These are phyloP conservation scores for Alloteropsis semialata DNA, from an alignment of 176 grass and related monocot species.

Conservation along the genomic window DNA sequence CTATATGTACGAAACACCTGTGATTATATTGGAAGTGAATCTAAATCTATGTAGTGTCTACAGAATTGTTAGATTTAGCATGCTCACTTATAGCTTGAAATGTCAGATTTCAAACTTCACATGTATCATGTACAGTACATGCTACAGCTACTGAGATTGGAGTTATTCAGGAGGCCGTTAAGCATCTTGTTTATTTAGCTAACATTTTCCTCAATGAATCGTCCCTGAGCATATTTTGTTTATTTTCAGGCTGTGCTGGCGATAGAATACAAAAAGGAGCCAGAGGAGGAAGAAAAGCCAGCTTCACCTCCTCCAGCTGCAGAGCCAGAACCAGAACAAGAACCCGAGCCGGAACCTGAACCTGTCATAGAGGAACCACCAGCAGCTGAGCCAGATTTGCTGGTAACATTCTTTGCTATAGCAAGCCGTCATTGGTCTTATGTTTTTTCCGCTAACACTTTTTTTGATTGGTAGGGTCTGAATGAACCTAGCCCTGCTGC, in stretches of 20 bases:
- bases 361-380: conserved; percentile 63
- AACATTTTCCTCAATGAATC: not conserved
- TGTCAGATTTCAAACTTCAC: not conserved
- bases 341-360: conserved; percentile 65
- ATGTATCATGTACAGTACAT: not conserved
- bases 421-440: not conserved
- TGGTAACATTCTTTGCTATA: conserved; percentile 53
- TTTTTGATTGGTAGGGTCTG: conserved; percentile 53
- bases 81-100: not conserved
- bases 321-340: conserved; percentile 35
- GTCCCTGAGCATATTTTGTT: conserved; percentile 19
- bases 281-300: conserved; percentile 65
- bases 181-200: conserved; percentile 2
- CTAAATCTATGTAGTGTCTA: conserved; percentile 16
- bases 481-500: conserved; percentile 50
- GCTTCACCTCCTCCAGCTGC: conserved; percentile 46
- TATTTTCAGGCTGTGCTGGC: conserved; percentile 54
- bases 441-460: not conserved
- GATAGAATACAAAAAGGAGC: conserved; percentile 94
- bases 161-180: not conserved
- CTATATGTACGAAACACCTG: not conserved
- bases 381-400: conserved; percentile 65
- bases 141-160: not conserved
- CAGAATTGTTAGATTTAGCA: not conserved
- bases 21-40: not conserved